Conservation (phyloP, 805 yeast genomes). For the Kockiozyma suomiensis region DNA sequence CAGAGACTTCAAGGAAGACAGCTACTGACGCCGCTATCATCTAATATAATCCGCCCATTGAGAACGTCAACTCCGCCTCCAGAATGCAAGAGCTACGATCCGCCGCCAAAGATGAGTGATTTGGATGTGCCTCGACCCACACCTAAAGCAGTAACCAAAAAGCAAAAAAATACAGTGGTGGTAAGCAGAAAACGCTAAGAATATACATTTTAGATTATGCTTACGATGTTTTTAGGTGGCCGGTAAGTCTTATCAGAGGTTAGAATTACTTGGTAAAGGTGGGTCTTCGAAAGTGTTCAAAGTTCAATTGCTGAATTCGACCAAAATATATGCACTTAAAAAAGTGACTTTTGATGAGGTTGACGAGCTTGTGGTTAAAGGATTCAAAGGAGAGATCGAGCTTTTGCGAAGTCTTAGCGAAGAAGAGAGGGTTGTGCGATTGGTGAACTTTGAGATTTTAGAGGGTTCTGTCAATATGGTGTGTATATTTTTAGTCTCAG, state of each 20-base stretch:
- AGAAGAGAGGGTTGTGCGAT: conserved; percentile 72
- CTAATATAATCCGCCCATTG: conserved; percentile 34
- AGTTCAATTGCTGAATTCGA: conserved; percentile 56
- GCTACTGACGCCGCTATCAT: conserved; percentile 32
- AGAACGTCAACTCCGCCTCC: conserved; percentile 28
- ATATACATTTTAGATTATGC: neutral
- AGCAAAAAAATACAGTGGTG: conserved; percentile 40
- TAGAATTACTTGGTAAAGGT: conserved; percentile 84
- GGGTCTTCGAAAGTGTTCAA: conserved; percentile 91
- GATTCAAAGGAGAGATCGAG: conserved; percentile 89
- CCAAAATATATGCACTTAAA: conserved; percentile 74
- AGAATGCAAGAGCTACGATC: conserved; percentile 12
- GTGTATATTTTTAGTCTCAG: neutral
- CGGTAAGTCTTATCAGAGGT: conserved; percentile 64
- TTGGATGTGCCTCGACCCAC: conserved; percentile 30
- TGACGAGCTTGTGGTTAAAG: conserved; percentile 70
- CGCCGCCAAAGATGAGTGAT: conserved; percentile 36
- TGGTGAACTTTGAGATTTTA: conserved; percentile 71
- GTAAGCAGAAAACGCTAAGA: conserved; percentile 48
- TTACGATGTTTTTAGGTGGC: conserved; percentile 14
- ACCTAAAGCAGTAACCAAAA: conserved; percentile 23
- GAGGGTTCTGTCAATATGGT: conserved; percentile 68
- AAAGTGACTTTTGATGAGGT: conserved; percentile 74
- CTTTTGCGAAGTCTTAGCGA: conserved; percentile 61
- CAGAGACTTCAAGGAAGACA: conserved; percentile 24